A percentile compares a stretch with the other conserved stretches of the same genome.
Evolutionary conservation across 352 stramenopile species (phyloP).

Genomic region (Phytophthora lateralis): DNA sequence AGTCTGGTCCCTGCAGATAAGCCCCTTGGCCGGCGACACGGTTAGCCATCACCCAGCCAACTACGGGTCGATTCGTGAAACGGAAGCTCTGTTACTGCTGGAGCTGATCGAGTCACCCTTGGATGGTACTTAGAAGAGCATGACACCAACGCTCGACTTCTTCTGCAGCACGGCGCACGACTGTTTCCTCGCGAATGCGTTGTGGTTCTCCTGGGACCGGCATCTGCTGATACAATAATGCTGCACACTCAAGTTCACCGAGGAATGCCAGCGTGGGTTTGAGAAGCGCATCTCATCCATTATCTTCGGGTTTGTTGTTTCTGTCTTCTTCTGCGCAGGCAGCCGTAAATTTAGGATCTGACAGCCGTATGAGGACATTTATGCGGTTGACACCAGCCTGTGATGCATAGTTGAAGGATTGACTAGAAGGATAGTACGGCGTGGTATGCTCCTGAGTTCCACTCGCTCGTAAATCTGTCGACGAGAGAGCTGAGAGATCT

Average conservation of each 20-base stretch:
- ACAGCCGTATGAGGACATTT: no score
- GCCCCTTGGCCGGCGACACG: neutral
- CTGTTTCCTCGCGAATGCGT: conserved; percentile 13
- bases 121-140: no score
- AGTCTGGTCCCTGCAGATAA: conserved; percentile 6
- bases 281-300: no score
- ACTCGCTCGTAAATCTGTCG: no score
- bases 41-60: conserved; percentile 20
- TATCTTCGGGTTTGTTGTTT: no score
- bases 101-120: no score
- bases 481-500: neutral
- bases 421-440: no score
- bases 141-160: conserved; percentile 1
- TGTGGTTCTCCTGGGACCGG: neutral
- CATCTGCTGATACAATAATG: neutral
- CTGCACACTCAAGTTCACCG: neutral
- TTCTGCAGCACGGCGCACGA: conserved; percentile 17
- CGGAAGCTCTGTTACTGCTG: conserved; percentile 16
- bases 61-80: conserved; percentile 6
- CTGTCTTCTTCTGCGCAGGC: neutral
- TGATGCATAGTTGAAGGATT: no score
- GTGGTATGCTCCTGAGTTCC: no score
- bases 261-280: neutral
- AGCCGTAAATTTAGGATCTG: no score
- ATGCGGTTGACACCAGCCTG: no score